phyloP scores from a whole-genome alignment of 2,329 filamentous ascomycete species.

The Colletotrichum gloeosporioides region DNA sequence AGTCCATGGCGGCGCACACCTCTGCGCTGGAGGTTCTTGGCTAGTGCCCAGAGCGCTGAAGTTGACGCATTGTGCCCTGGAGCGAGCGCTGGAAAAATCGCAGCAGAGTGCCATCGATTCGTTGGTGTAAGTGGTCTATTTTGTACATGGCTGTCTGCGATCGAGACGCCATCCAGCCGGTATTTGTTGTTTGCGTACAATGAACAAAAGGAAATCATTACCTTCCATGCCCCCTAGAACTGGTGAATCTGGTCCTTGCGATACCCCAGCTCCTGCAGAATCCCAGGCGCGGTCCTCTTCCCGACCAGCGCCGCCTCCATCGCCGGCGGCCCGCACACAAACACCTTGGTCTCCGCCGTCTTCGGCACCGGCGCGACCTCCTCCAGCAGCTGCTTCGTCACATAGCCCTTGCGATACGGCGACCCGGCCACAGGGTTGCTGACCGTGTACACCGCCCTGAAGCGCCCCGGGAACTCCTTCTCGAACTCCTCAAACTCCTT shows the following conservation, averaged over 20 bases:
- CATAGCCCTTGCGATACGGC: conserved; percentile 56
- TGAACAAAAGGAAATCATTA: neutral
- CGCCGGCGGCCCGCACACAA: conserved; percentile 71
- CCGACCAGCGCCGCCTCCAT: conserved; percentile 67
- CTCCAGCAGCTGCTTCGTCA: conserved; percentile 61
- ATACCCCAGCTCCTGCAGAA: conserved; percentile 64
- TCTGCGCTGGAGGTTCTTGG: neutral
- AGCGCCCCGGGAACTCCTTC: conserved; percentile 55
- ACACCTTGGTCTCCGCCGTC: conserved; percentile 58
- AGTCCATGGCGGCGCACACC: neutral
- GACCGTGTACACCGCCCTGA: conserved; percentile 64
- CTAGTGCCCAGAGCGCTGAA: neutral
- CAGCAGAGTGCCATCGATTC: neutral
- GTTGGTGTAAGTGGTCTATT: neutral
- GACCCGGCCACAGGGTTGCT: conserved; percentile 49
- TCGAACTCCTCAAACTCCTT: conserved; percentile 62
- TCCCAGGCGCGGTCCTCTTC: conserved; percentile 46
- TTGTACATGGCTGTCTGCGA: neutral
- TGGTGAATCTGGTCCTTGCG: conserved; percentile 61
- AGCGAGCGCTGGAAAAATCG: neutral
- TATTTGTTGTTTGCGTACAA: neutral
- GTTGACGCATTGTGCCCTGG: neutral
- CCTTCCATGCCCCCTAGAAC: conserved; percentile 45
- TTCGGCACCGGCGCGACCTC: conserved; percentile 46
- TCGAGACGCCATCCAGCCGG: neutral